Conservation (phyloP, 1,284 basidiomycete genomes). For the Meira nashicola region DNA sequence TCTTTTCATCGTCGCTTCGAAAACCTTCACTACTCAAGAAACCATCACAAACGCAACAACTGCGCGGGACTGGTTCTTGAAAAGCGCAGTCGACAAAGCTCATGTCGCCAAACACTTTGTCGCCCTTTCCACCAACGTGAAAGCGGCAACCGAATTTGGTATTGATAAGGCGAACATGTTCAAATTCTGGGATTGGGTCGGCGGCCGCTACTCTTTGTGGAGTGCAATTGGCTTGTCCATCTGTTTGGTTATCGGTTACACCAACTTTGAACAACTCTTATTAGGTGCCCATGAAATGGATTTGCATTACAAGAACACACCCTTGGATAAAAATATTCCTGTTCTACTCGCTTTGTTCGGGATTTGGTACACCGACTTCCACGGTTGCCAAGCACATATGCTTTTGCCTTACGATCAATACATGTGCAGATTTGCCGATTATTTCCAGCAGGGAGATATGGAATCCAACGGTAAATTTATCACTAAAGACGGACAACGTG, state of each 20-base stretch:
- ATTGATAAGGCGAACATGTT: slow-evolving; percentile 94
- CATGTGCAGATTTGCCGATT: slow-evolving; percentile 97
- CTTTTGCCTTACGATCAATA: slow-evolving; percentile 98
- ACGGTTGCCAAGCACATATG: slow-evolving; percentile 88
- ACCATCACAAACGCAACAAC: slow-evolving; percentile 96
- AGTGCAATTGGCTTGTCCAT: slow-evolving; percentile 95
- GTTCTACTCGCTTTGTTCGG: slow-evolving; percentile 86
- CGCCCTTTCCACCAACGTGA: slow-evolving; percentile 91
- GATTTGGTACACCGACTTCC: slow-evolving; percentile 99
- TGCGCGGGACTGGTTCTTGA: slow-evolving; percentile 90
- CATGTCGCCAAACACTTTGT: slow-evolving; percentile 99
- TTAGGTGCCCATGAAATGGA: slow-evolving; percentile 96
- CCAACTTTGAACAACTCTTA: slow-evolving; percentile 86
- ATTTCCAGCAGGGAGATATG: slow-evolving; percentile 99
- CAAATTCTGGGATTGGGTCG: slow-evolving; percentile 99
- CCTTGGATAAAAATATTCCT: slow-evolving; percentile 85
- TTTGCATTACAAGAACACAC: slow-evolving; percentile 83
- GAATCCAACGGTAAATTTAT: slow-evolving; percentile 97
- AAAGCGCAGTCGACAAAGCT: slow-evolving; percentile 65
- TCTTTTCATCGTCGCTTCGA: slow-evolving; percentile 93
- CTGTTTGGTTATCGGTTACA: slow-evolving; percentile 84
- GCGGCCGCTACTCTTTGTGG: slow-evolving; percentile 96
- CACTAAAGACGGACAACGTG: slow-evolving; percentile 85
- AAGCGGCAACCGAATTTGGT: slow-evolving; percentile 89
- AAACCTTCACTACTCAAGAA: slow-evolving; percentile 99